Percentiles rank a stretch among this genome's conserved stretches.
Evolutionary conservation across 192 early-diverging fungal species (phyloP).

Genomic region (Coemansia sp.): DNA sequence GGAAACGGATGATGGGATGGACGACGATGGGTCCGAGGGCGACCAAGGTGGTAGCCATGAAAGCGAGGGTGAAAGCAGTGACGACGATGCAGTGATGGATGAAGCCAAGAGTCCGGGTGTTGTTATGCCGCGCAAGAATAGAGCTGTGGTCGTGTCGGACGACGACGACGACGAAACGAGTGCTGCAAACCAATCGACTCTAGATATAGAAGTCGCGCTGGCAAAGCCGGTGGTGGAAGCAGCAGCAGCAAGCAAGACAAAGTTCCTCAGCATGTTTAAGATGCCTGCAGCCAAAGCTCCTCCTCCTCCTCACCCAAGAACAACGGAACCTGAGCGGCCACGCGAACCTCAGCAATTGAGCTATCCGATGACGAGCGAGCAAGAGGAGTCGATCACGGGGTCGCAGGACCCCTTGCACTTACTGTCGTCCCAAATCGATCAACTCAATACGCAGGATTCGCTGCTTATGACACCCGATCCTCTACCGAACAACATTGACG

Average conservation of each 20-base stretch:
- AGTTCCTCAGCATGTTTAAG: slow-evolving; percentile 50
- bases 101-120: not conserved
- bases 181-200: not conserved
- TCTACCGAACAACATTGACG: not conserved
- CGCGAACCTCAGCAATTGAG: not conserved
- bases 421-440: slow-evolving; percentile 24
- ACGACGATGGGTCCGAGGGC: not conserved
- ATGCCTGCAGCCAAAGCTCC: slow-evolving; percentile 23
- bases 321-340: not conserved
- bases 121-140: not conserved
- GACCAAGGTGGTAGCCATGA: not conserved
- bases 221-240: not conserved
- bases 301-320: not conserved
- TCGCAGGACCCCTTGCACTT: slow-evolving; percentile 39
- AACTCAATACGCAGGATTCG: slow-evolving; percentile 48
- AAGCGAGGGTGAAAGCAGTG: not conserved
- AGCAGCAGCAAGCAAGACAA: slow-evolving; percentile 13
- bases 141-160: slow-evolving; percentile 6
- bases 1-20: not conserved
- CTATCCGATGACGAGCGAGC: slow-evolving; percentile 2
- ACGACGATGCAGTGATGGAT: slow-evolving; percentile 2
- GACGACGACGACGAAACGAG: slow-evolving; percentile 30
- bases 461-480: slow-evolving; percentile 44
- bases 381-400: not conserved
- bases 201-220: not conserved